These are phyloP conservation scores for Nitzschia palea DNA, from an alignment of 108 stramenopile species.

Conservation along the genomic window DNA sequence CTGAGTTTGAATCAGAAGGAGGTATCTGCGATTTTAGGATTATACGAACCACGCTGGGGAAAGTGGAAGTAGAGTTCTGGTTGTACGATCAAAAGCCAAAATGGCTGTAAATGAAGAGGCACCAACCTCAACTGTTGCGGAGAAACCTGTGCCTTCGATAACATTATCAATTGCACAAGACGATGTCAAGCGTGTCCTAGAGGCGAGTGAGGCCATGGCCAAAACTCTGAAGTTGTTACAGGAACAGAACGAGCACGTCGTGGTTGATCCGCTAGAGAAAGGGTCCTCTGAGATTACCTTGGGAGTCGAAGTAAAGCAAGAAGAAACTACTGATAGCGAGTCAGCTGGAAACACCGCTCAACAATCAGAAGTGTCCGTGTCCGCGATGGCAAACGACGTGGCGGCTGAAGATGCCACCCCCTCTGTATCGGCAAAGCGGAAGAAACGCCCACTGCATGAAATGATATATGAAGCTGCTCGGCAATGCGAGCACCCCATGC, in stretches of 20 bases:
- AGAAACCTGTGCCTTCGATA: constrained; percentile 51
- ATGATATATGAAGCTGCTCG: constrained; percentile 48
- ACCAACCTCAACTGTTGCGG: constrained; percentile 2
- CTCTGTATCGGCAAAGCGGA: not conserved
- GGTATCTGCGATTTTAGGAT: too few relatives aligned
- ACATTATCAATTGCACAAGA: constrained; percentile 62
- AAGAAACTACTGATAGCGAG: not conserved
- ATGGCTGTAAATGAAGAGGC: constrained; percentile 5
- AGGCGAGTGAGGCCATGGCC: constrained; percentile 61
- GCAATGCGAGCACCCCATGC: constrained; percentile 43
- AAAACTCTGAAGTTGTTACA: constrained; percentile 31
- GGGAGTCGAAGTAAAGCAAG: not conserved
- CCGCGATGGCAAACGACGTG: not conserved
- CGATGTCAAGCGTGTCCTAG: constrained; percentile 57
- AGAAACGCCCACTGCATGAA: constrained; percentile 34
- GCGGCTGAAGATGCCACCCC: not conserved
- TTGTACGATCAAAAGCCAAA: too few relatives aligned
- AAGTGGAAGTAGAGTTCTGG: too few relatives aligned
- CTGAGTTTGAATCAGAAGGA: too few relatives aligned
- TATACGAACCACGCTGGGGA: too few relatives aligned
- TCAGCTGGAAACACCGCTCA: not conserved
- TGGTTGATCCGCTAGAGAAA: not conserved
- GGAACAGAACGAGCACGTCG: constrained; percentile 1
- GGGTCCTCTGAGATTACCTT: not conserved
- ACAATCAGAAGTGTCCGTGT: not conserved